Percentiles rank a stretch among this genome's conserved stretches.
phyloP scores from a whole-genome alignment of 306 rosid species.

The Dryas alaskensis region DNA sequence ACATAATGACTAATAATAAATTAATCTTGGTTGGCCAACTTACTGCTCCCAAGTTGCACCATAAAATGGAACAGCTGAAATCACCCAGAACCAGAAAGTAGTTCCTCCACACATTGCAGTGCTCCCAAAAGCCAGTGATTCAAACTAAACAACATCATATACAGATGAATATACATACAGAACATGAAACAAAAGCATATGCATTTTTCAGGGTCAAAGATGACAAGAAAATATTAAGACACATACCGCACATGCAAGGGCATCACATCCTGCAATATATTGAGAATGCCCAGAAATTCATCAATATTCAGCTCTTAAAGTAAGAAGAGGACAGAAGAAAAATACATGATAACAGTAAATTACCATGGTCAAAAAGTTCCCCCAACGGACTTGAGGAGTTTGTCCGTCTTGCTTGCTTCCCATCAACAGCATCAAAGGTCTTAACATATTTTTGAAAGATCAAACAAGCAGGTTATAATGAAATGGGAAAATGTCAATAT shows the following conservation, averaged over 20 bases:
- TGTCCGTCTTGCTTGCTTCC: conserved; percentile 97
- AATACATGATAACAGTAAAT: conserved; percentile 21
- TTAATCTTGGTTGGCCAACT: conserved; percentile 32
- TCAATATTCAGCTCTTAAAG: conserved; percentile 24
- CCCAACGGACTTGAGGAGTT: conserved; percentile 95
- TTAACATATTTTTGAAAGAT: conserved; percentile 34
- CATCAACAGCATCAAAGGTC: conserved; percentile 99
- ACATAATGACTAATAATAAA: not conserved
- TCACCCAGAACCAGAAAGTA: conserved; percentile 95
- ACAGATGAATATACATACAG: not conserved
- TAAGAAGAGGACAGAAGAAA: conserved; percentile 11
- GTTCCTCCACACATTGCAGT: conserved; percentile 84
- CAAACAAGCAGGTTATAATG: conserved; percentile 12
- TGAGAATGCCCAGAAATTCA: conserved; percentile 20
- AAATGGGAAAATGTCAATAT: not conserved
- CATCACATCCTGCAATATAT: conserved; percentile 90
- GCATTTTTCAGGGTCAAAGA: not conserved
- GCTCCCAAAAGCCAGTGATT: conserved; percentile 90
- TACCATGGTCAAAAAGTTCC: conserved; percentile 97
- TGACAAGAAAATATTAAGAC: conserved; percentile 11
- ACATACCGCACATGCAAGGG: conserved; percentile 94
- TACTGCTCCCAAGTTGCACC: conserved; percentile 98
- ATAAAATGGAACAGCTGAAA: conserved; percentile 88
- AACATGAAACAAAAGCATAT: conserved; percentile 14
- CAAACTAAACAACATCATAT: conserved; percentile 53